Evolutionary conservation across 1,139 yeast species (phyloP).

Genomic region (Lodderomyces margitis): DNA sequence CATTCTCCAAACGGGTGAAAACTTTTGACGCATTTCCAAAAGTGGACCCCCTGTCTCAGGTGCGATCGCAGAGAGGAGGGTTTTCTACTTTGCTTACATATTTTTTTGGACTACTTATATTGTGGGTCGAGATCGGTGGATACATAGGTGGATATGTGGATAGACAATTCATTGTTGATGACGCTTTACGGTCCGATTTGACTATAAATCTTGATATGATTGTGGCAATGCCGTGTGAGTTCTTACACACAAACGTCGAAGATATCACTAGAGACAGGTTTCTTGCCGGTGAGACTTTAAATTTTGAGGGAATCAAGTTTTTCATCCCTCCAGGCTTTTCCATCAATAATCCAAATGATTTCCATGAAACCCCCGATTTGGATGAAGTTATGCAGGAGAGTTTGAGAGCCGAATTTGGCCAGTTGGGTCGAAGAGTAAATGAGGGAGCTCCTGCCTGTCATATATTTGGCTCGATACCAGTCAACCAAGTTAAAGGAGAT

Average conservation of each 20-base stretch:
- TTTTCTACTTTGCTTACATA: constrained; percentile 65
- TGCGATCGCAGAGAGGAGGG: constrained; percentile 76
- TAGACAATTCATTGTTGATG: constrained; percentile 74
- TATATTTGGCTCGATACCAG: constrained; percentile 81
- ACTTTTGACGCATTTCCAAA: constrained; percentile 92
- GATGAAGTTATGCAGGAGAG: constrained; percentile 66
- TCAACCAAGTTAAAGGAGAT: constrained; percentile 82
- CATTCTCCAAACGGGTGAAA: constrained; percentile 42
- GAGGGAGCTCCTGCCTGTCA: constrained; percentile 80
- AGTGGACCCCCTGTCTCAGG: constrained; percentile 73
- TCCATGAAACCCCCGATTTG: constrained; percentile 60
- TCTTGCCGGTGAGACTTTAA: constrained; percentile 71
- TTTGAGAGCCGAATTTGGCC: constrained; percentile 59
- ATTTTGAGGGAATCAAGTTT: constrained; percentile 61
- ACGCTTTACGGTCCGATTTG: constrained; percentile 56
- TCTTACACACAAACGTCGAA: constrained; percentile 68
- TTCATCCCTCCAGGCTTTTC: constrained; percentile 48
- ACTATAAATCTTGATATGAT: constrained; percentile 75
- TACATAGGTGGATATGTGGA: constrained; percentile 81
- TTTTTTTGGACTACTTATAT: constrained; percentile 58
- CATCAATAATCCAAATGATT: constrained; percentile 44
- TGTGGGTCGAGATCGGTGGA: constrained; percentile 88
- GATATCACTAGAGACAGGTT: constrained; percentile 78
- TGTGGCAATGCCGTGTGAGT: constrained; percentile 82
- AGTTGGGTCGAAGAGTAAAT: constrained; percentile 36